Base-by-base conservation (phyloP, 2,329 filamentous ascomycete species). In the Scedosporium apiospermum region DNA sequence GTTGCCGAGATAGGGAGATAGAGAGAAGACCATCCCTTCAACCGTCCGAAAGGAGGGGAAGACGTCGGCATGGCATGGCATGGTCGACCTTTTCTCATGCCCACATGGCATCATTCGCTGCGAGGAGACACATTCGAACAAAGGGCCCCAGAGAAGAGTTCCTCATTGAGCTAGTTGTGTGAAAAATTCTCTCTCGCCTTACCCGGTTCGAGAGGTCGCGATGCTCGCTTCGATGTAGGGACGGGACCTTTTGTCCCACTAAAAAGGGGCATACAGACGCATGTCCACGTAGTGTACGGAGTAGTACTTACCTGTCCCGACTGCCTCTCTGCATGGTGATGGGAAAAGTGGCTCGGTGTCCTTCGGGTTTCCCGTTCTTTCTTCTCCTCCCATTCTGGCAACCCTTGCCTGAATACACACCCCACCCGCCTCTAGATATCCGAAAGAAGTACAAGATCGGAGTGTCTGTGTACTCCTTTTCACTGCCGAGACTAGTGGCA, bases 191-290 rank as follows among this genome's bases (percentile, higher is more conserved):
- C 21, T 55, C 23, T 26, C n/a, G 12, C 51, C 51, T 55, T 27
- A 14, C 18, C 51, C 23, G n/a, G 51, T 55, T 55, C 18, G 51
- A 55, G 51, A 55, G 44, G 44, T 49, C 44, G 18, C n/a, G 44
- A 49, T 49, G 44, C 44, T 49, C 44, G 18, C 44, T 21, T 49
- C 44, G n/a, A n/a, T 49, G 34, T 38, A 38, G 34, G 23, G 51
- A 55, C 51, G 23, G 51, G 51, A 55, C 21, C 51, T 55, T 55
- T 55, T 55, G 51, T 55, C 23, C 51, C 51, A 55, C 51, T 55
- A 55, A 55, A 55, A 14, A 55, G 51, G 51, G 51, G 18, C 18
- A 27, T 38, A 38, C 18, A 23, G 51, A 55, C 51, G 51, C 51
- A 55, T 14, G 51, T 55, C 51, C 51, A 55, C 51, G 30, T 34